Evolutionary conservation across 179 eudicot genomes (phyloP), one percentile per base, ranked within the genome.

Genomic region (Camellia oleifera): DNA sequence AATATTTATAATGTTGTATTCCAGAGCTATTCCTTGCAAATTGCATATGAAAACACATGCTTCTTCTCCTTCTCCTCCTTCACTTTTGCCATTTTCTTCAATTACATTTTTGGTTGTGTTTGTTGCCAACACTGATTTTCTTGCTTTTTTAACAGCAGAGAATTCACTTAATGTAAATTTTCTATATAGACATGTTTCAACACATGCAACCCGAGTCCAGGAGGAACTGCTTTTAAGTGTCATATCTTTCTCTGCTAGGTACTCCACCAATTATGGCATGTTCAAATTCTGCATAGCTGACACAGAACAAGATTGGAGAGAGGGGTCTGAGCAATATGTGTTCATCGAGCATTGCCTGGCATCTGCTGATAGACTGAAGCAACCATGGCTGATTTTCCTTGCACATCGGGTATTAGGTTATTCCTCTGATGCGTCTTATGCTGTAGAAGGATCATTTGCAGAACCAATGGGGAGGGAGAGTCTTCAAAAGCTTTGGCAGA

Each of bases 381-480:
- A 90, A 52, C 91, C 91, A 10, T 90, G 92, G 92, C 87, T 90
- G 9, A 88, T 88, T 74, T 90, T 90, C 65, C 80, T 87, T 40
- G 92, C 93, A 0, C 93, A 90, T 78, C 89, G 91, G 7, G 93
- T 90, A 32, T 82, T 90, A 44, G 93, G 91, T 56, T 87, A 88
- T 69, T 88, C 91, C 11, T 90, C 93, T 15, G 69, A 81, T 10
- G 74, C 77, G 45, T 81, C 46, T 64, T 90, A 90, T 71, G 88
- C 80, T 44, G 76, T 64, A 9, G 69, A 88, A 82, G 93, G 91
- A 18, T 78, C 90, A 0, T 84, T 79, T 26, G 87, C 81, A 14
- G 93, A 90, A 71, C 93, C 93, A 5, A 90, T 90, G 93, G 93
- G 91, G n/a, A 88, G 90, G 72, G 91, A 90, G 62, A 85, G 84